Evolutionary conservation across 2,329 filamentous ascomycete species (phyloP).

Genomic region (Ascochyta fabae): DNA sequence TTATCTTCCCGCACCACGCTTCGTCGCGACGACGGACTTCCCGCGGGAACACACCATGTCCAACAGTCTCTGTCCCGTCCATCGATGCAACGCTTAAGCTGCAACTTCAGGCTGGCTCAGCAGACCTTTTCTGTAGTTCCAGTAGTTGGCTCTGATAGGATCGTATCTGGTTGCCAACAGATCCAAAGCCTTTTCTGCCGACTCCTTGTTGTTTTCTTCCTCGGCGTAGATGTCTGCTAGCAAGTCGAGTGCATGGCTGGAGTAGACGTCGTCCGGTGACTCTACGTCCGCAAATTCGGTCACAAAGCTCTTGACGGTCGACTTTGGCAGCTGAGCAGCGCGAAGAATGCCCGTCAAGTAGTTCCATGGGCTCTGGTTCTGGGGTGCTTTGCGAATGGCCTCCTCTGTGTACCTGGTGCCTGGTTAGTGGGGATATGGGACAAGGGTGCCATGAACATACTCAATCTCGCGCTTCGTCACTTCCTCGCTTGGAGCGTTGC

Average conservation of each 20-base stretch:
- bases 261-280: constrained; percentile 61
- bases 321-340: constrained; percentile 64
- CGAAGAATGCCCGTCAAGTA: constrained; percentile 80
- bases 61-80: background rate
- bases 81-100: constrained; percentile 24
- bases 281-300: constrained; percentile 60
- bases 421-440: constrained; percentile 22
- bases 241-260: constrained; percentile 71
- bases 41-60: constrained; percentile 4
- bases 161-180: constrained; percentile 87
- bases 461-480: constrained; percentile 76
- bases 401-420: constrained; percentile 62
- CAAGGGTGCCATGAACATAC: constrained; percentile 53
- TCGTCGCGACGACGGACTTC: constrained; percentile 2
- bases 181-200: constrained; percentile 73
- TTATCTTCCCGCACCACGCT: constrained; percentile 3
- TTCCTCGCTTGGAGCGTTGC: constrained; percentile 53
- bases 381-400: constrained; percentile 79
- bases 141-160: constrained; percentile 88
- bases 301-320: constrained; percentile 61
- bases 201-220: constrained; percentile 60
- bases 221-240: constrained; percentile 70
- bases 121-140: constrained; percentile 72
- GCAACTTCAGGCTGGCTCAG: constrained; percentile 34
- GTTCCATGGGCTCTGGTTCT: constrained; percentile 95